phyloP scores from a whole-genome alignment of 345 rosid genomes.

The Murraya koenigii region DNA sequence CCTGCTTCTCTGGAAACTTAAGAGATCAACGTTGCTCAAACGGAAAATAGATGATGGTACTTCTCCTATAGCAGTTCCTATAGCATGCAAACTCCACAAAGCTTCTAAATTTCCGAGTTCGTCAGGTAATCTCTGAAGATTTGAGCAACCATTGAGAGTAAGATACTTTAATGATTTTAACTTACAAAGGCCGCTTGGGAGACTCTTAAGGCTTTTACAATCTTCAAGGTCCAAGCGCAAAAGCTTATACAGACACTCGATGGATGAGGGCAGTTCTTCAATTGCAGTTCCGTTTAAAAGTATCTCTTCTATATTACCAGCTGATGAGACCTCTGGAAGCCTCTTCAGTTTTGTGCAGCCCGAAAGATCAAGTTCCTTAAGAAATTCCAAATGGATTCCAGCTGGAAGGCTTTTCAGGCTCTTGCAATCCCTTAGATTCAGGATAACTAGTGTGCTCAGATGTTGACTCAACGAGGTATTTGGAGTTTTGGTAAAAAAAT shows the following conservation, averaged over 20 bases:
- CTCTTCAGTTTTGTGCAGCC: background rate
- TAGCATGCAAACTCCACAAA: background rate
- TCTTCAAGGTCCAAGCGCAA: background rate
- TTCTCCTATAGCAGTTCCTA: background rate
- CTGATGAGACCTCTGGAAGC: background rate
- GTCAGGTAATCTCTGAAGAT: background rate
- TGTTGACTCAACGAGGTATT: background rate
- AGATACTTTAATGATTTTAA: background rate
- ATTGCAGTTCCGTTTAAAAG: background rate
- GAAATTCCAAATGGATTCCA: background rate
- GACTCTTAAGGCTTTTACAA: background rate
- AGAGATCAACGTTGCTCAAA: too few species aligned
- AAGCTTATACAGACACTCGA: background rate
- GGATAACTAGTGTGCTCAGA: too few species aligned
- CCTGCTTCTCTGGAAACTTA: background rate
- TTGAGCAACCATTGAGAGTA: background rate
- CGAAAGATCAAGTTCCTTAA: background rate
- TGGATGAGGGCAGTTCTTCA: background rate
- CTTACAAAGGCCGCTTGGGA: background rate
- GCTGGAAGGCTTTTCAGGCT: background rate
- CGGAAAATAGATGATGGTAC: background rate
- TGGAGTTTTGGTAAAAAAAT: background rate
- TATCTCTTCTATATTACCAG: background rate
- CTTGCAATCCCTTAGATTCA: background rate
- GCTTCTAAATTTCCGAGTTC: slow-evolving; percentile 15